Evolutionary conservation across 179 eudicot genomes (phyloP).

Genomic region (Actinidia chinensis): DNA sequence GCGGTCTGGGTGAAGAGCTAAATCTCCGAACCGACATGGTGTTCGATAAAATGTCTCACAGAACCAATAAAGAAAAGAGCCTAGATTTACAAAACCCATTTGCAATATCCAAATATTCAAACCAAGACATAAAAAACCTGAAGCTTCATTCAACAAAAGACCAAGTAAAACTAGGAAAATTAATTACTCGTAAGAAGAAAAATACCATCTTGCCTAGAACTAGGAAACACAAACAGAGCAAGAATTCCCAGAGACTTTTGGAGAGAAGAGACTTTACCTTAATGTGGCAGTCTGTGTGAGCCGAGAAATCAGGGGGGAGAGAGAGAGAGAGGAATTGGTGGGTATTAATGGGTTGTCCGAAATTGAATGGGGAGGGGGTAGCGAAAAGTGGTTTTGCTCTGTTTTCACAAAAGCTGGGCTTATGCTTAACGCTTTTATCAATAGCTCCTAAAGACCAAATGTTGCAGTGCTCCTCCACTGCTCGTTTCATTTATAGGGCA

Average conservation of each 20-base stretch:
- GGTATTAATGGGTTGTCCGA: slow-evolving; percentile 8
- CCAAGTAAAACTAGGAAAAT: background rate
- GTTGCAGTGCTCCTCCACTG: background rate
- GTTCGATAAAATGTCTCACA: slow-evolving; percentile 5
- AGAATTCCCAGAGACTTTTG: background rate
- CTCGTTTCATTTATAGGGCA: background rate
- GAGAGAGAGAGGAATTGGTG: slow-evolving; percentile 13
- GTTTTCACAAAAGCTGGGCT: background rate
- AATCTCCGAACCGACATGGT: background rate
- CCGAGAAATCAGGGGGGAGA: slow-evolving; percentile 11
- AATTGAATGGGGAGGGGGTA: slow-evolving; percentile 8
- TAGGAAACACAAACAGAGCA: background rate
- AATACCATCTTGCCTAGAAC: background rate
- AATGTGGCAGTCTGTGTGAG: slow-evolving; percentile 5
- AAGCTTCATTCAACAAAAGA: slow-evolving; percentile 8
- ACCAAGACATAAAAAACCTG: background rate
- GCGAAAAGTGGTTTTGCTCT: background rate
- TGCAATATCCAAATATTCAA: background rate
- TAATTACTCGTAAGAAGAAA: background rate
- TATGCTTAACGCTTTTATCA: too few species aligned
- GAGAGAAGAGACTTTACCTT: slow-evolving; percentile 17
- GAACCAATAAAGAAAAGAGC: background rate
- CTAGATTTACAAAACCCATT: slow-evolving; percentile 8
- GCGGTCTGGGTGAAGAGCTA: background rate
- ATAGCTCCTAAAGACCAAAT: background rate